Evolutionary conservation across 805 yeast species (phyloP).

Genomic region (Sporopachydermia quercuum): DNA sequence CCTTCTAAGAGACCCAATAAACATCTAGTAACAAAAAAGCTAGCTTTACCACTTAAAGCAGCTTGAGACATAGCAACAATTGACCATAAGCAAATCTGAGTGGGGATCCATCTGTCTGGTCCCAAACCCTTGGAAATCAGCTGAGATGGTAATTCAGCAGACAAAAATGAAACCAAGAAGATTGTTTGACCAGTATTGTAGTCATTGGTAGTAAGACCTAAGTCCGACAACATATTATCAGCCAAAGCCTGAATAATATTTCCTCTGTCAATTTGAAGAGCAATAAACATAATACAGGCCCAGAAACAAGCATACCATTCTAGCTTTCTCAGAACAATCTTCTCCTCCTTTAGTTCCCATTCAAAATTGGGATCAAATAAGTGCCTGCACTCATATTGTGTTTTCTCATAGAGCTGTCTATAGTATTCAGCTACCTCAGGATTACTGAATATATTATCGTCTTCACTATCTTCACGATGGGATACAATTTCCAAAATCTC

Average conservation of each 20-base stretch:
- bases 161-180: conserved; percentile 34
- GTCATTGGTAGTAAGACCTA: conserved; percentile 38
- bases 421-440: conserved; percentile 33
- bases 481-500: no score
- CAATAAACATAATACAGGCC: conserved; percentile 45
- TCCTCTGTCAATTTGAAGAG: conserved; percentile 43
- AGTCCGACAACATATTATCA: conserved; percentile 38
- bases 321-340: conserved; percentile 30
- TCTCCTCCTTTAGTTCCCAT: conserved; percentile 41
- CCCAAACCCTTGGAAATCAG: conserved; percentile 49
- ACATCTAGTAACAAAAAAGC: conserved; percentile 34
- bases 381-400: conserved; percentile 38
- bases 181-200: conserved; percentile 46
- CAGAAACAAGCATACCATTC: conserved; percentile 41
- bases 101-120: conserved; percentile 47
- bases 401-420: conserved; percentile 27
- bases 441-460: conserved; percentile 27
- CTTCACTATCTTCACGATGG: conserved; percentile 12
- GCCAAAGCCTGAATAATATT: conserved; percentile 44
- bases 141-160: conserved; percentile 53
- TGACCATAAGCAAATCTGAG: conserved; percentile 43
- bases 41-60: conserved; percentile 23
- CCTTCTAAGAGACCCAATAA: conserved; percentile 48
- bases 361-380: conserved; percentile 42
- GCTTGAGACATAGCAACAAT: conserved; percentile 39